These are phyloP conservation scores for Podila minutissima DNA, from an alignment of 192 early-diverging fungal genomes.

Conservation along the genomic window DNA sequence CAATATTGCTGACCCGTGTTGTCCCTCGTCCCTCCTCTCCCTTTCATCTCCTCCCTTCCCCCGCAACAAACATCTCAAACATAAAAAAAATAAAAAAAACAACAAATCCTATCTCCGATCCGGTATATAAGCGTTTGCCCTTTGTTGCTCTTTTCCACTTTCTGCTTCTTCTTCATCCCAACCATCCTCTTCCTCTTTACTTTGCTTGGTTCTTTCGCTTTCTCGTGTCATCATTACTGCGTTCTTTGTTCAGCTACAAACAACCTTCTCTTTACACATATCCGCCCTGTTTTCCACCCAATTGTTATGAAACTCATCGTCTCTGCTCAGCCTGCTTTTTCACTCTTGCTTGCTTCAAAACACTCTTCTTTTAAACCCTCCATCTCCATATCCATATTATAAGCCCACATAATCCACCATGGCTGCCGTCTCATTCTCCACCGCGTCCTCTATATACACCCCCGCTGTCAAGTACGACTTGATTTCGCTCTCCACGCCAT, in stretches of 20 bases:
- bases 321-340: neutral
- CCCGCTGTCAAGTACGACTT: slow-evolving; percentile 39
- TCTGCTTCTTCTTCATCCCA: neutral
- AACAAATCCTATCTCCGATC: neutral
- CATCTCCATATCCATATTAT: neutral
- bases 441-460: slow-evolving; percentile 22
- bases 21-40: neutral
- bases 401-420: neutral
- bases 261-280: neutral
- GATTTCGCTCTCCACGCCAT: slow-evolving; percentile 17
- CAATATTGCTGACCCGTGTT: neutral
- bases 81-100: too few species aligned
- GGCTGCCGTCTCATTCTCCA: slow-evolving; percentile 44
- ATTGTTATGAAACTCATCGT: neutral
- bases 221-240: neutral
- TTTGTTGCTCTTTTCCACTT: neutral
- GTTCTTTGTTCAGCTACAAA: neutral
- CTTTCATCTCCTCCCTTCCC: neutral
- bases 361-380: neutral
- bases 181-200: neutral
- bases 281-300: neutral
- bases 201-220: neutral
- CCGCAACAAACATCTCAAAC: neutral
- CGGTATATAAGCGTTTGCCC: neutral
- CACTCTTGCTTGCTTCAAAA: neutral